These are phyloP conservation scores for Saccharomyces uvarum DNA, from an alignment of 1,139 yeast genomes.

Conservation along the genomic window DNA sequence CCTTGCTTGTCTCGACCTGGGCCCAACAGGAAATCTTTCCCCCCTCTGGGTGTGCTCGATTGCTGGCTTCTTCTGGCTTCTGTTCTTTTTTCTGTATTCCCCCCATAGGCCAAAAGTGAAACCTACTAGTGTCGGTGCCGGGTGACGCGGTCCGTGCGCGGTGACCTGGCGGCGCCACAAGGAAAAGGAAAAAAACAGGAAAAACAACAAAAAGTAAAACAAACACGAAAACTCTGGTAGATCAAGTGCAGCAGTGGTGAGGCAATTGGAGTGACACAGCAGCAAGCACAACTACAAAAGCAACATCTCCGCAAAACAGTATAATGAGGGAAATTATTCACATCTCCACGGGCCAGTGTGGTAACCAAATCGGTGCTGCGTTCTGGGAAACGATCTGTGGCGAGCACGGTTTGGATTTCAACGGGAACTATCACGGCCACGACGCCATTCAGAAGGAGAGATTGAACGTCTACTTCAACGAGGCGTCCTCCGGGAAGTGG, in stretches of 20 bases:
- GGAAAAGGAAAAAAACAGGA: neutral
- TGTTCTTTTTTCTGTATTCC: neutral
- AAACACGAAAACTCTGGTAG: neutral
- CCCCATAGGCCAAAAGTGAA: neutral
- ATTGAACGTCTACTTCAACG: constrained; percentile 44
- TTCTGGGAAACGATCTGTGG: constrained; percentile 97
- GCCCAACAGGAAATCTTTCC: neutral
- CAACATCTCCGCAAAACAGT: neutral
- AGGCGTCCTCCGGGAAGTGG: constrained; percentile 75
- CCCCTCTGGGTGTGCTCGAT: neutral
- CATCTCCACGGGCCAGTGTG: constrained; percentile 97
- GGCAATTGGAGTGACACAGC: constrained; percentile 1
- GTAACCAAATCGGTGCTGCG: constrained; percentile 98
- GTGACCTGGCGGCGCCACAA: neutral
- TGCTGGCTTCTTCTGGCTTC: neutral
- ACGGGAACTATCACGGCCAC: constrained; percentile 68
- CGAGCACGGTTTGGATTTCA: constrained; percentile 87
- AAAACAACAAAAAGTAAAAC: neutral
- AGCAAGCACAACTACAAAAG: constrained; percentile 2
- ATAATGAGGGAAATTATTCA: constrained; percentile 70
- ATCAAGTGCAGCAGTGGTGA: neutral
- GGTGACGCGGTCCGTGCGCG: neutral
- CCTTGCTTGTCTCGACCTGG: neutral
- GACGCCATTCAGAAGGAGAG: constrained; percentile 53
- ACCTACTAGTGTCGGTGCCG: neutral